A percentile compares a stretch with the other conserved stretches of the same genome.
Evolutionary conservation across 768 basidiomycete genomes (phyloP).

Genomic region (Omphalotus guepiniiformis): DNA sequence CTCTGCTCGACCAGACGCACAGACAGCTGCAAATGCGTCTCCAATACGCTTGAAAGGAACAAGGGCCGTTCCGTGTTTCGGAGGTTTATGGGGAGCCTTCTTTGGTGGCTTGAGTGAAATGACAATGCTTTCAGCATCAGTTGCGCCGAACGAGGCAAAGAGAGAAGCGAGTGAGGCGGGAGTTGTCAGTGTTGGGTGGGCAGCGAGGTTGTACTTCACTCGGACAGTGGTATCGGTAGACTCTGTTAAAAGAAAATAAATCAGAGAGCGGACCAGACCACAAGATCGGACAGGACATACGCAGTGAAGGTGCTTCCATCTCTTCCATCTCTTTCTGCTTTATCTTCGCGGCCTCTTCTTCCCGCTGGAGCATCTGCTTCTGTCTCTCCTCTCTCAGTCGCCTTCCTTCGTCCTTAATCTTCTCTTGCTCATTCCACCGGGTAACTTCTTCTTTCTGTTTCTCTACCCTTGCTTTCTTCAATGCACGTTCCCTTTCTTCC

Average conservation of each 20-base stretch:
- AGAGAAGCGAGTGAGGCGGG: conserved; percentile 44
- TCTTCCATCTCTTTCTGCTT: conserved; percentile 32
- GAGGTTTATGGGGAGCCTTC: conserved; percentile 49
- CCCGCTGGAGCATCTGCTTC: conserved; percentile 41
- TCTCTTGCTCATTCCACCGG: conserved; percentile 59
- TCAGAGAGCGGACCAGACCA: conserved; percentile 2
- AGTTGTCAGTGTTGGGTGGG: conserved; percentile 54
- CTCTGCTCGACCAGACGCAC: conserved; percentile 49
- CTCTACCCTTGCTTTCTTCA: conserved; percentile 68
- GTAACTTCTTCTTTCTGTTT: conserved; percentile 53
- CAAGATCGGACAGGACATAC: conserved; percentile 26
- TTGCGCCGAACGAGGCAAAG: conserved; percentile 56
- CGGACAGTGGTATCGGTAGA: conserved; percentile 72
- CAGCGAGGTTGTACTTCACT: conserved; percentile 60
- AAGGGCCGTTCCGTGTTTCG: conserved; percentile 65
- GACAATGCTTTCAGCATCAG: conserved; percentile 63
- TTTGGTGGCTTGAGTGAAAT: conserved; percentile 62
- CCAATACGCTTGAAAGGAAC: conserved; percentile 75
- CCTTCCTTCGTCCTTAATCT: conserved; percentile 72
- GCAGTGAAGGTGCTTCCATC: conserved; percentile 53
- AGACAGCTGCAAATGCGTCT: conserved; percentile 73
- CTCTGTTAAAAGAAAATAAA: conserved; percentile 29
- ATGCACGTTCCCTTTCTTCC: conserved; percentile 71
- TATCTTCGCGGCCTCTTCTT: conserved; percentile 33
- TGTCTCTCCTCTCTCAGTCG: conserved; percentile 64